Evolutionary conservation across 345 rosid species (phyloP), one percentile per base, ranked within the genome.

Genomic region (Hypericum perforatum): DNA sequence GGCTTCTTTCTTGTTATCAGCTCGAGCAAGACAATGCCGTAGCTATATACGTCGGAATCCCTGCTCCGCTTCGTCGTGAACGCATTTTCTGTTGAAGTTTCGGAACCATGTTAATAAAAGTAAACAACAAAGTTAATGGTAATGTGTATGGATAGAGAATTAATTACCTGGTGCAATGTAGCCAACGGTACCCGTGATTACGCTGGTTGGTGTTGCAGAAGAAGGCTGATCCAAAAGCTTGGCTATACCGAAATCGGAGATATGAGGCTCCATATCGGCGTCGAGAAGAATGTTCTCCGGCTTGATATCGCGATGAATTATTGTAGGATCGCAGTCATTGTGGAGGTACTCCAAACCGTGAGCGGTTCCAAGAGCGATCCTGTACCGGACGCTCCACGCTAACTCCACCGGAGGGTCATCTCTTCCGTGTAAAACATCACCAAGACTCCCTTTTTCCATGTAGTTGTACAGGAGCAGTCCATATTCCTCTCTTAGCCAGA

Each of bases 261-360:
- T 75, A 48, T 69, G 95, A 59, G 97, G 81, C 70, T 79, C 95
- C 77, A 83, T 73, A 16, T 85, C 79, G 0, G 76, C 56, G 59
- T 83, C 89, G 57, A 89, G 53, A 13, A 89, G 92, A 62, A 89
- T 75, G 74, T 89, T 89, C 29, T 73, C 73, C 0, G 97, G 87
- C 61, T 89, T 89, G 60, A 89, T 77, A 63, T 89, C 97, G 14
- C 89, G 79, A 47, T 89, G 97, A 11, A 83, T 76, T 22, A 89
- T 74, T 0, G 84, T 67, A 14, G 95, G 97, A 64, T 77, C 58
- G 36, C 92, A 89, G 47, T 85, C 87, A 43, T 73, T 63, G 68
- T 89, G 97, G 49, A 89, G 86, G 76, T 89, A 89, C 5, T 79
- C 83, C 70, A 89, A 72, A 59, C 82, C 97, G 9, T 85, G 76